phyloP scores from a whole-genome alignment of 2,329 filamentous ascomycete genomes.

The Exophiala bonariae region DNA sequence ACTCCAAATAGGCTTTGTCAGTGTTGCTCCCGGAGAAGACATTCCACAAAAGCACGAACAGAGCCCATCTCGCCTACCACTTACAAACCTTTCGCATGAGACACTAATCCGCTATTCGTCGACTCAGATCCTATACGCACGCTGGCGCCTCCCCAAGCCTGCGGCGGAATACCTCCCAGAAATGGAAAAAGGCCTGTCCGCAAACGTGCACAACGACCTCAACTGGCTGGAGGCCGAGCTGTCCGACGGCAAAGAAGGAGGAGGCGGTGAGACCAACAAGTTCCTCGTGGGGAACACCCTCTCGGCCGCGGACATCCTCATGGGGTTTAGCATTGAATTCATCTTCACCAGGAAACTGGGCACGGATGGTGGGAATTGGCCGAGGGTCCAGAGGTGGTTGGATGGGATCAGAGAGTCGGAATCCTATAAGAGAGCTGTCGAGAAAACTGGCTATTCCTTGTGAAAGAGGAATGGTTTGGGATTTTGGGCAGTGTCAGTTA shows the following conservation, averaged over 20 bases:
- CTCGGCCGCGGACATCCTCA: slow-evolving; percentile 48
- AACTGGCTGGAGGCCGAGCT: slow-evolving; percentile 47
- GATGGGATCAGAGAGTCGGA: slow-evolving; percentile 10
- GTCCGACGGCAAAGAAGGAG: neutral
- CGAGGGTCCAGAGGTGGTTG: slow-evolving; percentile 21
- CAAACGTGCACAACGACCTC: slow-evolving; percentile 48
- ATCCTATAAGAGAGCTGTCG: slow-evolving; percentile 24
- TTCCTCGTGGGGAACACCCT: slow-evolving; percentile 45
- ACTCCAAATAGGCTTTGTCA: neutral
- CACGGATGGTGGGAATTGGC: slow-evolving; percentile 17
- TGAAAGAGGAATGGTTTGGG: too few relatives aligned
- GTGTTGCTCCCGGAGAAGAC: neutral
- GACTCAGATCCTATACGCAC: slow-evolving; percentile 44
- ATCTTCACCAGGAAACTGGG: slow-evolving; percentile 33
- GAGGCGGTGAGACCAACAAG: slow-evolving; percentile 29
- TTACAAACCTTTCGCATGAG: too few relatives aligned
- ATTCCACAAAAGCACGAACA: too few relatives aligned
- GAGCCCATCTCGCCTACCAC: too few relatives aligned
- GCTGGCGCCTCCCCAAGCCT: slow-evolving; percentile 41
- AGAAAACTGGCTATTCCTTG: slow-evolving; percentile 25
- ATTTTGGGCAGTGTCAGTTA: too few relatives aligned
- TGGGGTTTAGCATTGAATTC: slow-evolving; percentile 44
- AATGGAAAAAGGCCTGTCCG: slow-evolving; percentile 39
- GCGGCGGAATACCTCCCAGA: slow-evolving; percentile 29
- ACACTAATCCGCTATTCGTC: too few relatives aligned